Percentiles rank a stretch among this genome's conserved stretches.
phyloP scores from a whole-genome alignment of 169 alveolate genomes.

The Miamiensis avidus region DNA sequence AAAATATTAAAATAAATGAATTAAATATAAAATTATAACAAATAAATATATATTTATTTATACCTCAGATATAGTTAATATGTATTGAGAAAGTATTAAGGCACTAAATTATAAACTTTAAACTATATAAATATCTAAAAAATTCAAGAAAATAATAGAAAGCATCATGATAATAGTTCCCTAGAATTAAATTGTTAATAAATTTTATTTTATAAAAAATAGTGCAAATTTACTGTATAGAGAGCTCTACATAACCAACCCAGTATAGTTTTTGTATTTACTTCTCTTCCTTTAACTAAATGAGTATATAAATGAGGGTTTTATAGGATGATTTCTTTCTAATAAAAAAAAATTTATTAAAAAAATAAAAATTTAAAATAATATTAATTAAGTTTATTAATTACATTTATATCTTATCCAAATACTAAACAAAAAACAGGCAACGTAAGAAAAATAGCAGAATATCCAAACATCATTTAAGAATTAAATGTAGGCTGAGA shows the following conservation, averaged over 20 bases:
- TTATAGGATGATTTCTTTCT: constrained; percentile 66
- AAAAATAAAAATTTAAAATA: no score
- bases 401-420: constrained; percentile 92
- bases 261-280: constrained; percentile 93
- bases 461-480: no score
- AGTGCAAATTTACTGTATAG: constrained; percentile 26
- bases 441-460: constrained; percentile 95
- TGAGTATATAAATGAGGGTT: constrained; percentile 95
- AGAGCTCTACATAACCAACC: constrained; percentile 94
- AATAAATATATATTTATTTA: no score
- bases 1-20: no score
- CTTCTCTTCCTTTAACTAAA: constrained; percentile 92
- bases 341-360: constrained; percentile 22
- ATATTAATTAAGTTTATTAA: constrained; percentile 1
- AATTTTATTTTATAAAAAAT: no score
- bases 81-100: no score
- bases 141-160: no score
- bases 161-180: not conserved
- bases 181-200: not conserved
- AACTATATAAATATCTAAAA: no score
- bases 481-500: constrained; percentile 40
- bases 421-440: constrained; percentile 95
- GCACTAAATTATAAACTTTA: not conserved
- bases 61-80: not conserved
- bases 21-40: no score